phyloP scores from a whole-genome alignment of 2,329 filamentous ascomycete genomes.

The Kalmusia sp. region DNA sequence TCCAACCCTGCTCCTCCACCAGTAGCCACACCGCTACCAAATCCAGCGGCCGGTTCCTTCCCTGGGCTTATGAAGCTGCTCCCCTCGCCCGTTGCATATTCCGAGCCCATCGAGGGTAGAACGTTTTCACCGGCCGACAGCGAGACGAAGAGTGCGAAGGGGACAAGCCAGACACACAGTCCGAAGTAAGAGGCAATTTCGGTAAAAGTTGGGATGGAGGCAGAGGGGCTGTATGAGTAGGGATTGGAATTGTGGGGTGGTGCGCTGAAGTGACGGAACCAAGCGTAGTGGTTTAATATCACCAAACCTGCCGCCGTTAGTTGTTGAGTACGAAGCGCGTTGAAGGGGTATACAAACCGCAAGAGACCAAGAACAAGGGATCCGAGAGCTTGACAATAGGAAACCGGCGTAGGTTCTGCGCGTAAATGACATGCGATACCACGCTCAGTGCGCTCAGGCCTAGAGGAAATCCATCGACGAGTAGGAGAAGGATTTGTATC shows the following conservation, averaged over 20 bases:
- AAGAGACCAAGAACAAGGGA: constrained; percentile 84
- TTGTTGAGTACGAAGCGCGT: neutral
- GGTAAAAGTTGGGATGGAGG: constrained; percentile 79
- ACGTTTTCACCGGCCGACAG: constrained; percentile 95
- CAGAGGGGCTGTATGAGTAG: constrained; percentile 60
- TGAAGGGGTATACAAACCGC: constrained; percentile 62
- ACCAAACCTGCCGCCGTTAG: constrained; percentile 68
- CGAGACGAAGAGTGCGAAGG: constrained; percentile 93
- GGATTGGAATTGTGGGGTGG: constrained; percentile 59
- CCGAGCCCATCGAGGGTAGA: constrained; percentile 86
- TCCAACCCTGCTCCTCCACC: constrained; percentile 33
- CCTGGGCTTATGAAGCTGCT: constrained; percentile 57
- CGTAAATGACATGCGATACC: constrained; percentile 81
- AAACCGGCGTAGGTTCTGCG: constrained; percentile 81
- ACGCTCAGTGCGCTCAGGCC: constrained; percentile 77
- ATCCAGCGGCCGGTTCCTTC: constrained; percentile 36
- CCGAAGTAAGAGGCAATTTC: constrained; percentile 97
- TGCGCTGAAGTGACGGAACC: constrained; percentile 90
- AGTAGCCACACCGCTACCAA: constrained; percentile 41
- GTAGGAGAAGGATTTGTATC: constrained; percentile 74
- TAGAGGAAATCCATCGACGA: constrained; percentile 87
- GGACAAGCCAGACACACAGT: constrained; percentile 94
- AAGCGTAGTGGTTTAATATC: constrained; percentile 88
- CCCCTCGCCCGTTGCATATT: constrained; percentile 69
- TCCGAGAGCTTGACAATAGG: constrained; percentile 85